A percentile compares a stretch with the other conserved stretches of the same genome.
These are phyloP conservation scores for Knoxia roxburghii DNA, from an alignment of 257 asterid species.

Conservation along the genomic window DNA sequence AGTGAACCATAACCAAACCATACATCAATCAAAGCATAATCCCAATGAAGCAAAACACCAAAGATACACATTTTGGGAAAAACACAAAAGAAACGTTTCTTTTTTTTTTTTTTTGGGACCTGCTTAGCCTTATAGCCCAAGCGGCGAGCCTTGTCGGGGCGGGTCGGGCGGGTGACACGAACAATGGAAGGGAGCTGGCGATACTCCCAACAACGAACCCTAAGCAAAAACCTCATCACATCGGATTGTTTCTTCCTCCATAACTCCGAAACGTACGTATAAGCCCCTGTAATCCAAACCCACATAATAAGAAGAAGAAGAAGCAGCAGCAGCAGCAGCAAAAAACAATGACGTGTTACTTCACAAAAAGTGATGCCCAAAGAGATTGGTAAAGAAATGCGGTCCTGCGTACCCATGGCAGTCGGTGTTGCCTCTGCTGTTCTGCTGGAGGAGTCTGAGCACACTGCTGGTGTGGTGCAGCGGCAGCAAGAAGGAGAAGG, in stretches of 20 bases:
- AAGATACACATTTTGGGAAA: background rate
- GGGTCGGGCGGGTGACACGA: conserved; percentile 23
- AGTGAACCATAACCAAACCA: no score
- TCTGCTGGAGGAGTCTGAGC: no score
- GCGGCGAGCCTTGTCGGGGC: conserved; percentile 27
- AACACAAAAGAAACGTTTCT: background rate
- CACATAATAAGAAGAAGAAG: background rate
- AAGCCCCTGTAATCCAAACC: conserved; percentile 13
- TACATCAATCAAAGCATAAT: no score
- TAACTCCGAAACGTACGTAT: conserved; percentile 24
- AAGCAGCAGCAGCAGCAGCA: no score
- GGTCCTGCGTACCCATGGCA: no score
- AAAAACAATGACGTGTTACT: background rate
- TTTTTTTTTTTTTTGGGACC: no score
- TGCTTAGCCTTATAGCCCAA: conserved; percentile 26
- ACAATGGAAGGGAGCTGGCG: conserved; percentile 31
- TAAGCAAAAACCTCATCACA: conserved; percentile 25
- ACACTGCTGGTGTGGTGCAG: no score
- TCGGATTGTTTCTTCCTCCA: conserved; percentile 29
- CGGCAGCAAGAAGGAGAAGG: no score
- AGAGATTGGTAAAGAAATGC: no score
- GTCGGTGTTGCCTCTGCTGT: no score
- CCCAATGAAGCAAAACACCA: background rate
- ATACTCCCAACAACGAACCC: conserved; percentile 28
- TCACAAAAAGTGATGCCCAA: background rate